Conservation (phyloP, 1,139 yeast genomes). For the Suhomyces wounanorum region DNA sequence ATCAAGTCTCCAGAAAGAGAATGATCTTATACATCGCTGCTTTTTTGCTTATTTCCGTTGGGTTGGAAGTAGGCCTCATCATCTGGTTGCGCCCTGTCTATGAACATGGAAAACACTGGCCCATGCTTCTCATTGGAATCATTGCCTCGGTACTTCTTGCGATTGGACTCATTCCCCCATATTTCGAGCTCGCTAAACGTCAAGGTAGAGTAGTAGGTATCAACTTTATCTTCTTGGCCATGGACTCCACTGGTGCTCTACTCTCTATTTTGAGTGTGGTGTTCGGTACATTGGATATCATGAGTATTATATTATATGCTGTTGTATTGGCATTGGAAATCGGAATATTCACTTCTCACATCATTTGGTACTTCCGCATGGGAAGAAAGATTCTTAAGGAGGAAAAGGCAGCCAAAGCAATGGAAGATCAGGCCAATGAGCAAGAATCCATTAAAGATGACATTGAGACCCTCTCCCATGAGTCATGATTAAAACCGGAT, state of each 20-base stretch:
- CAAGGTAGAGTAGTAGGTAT: conserved; percentile 86
- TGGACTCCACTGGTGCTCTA: conserved; percentile 82
- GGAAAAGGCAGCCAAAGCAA: conserved; percentile 20
- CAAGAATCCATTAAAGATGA: not conserved
- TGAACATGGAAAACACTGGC: conserved; percentile 68
- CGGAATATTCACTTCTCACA: conserved; percentile 73
- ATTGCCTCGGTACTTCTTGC: conserved; percentile 77
- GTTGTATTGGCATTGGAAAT: conserved; percentile 72
- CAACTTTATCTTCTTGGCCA: conserved; percentile 73
- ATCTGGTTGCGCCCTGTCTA: conserved; percentile 70
- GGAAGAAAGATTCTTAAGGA: conserved; percentile 29
- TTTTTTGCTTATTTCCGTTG: conserved; percentile 52
- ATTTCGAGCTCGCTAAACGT: conserved; percentile 77
- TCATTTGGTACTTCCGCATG: conserved; percentile 67
- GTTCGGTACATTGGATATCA: conserved; percentile 63
- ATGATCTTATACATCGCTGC: conserved; percentile 37
- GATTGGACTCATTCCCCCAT: conserved; percentile 83
- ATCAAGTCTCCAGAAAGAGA: conserved; percentile 37
- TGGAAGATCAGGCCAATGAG: not conserved
- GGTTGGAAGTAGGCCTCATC: conserved; percentile 68
- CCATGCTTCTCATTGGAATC: conserved; percentile 74
- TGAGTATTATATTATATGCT: conserved; percentile 76
- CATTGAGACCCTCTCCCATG: not conserved
- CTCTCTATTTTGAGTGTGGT: conserved; percentile 68
- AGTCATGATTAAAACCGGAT: not conserved